Base-by-base conservation (phyloP, 2,329 filamentous ascomycete genomes). In the Pseudonectria buxi region DNA sequence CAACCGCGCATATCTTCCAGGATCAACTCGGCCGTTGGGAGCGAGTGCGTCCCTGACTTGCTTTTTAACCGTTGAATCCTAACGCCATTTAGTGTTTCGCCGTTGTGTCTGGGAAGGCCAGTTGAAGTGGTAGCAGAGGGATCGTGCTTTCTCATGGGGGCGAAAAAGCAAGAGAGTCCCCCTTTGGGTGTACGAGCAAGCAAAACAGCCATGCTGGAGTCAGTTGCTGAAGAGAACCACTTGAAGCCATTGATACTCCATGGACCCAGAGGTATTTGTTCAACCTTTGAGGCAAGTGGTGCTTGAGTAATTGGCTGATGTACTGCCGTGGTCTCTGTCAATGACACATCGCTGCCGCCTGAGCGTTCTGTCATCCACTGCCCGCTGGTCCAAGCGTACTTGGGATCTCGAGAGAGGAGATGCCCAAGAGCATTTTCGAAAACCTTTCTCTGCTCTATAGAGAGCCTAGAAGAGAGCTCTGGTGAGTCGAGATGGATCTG, bases 281-380 rank as follows among this genome's bases (percentile, higher is more conserved):
- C 53, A 2, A 11, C 22, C 18, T 44, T 49, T 4, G 43, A 51
- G 6, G 49, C 46, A 2, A 44, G n/a, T 2, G 13, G 15, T 3
- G 7, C 15, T 1, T 38, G 31, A 1, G 24, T 10, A 1, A 6
- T 24, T 7, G 53, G 49, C 10, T 47, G 30, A 1, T 51, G 49
- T 16, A 38, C 57, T 4, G 79, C 78, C 4, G 73, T 58, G 0
- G 81, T 86, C 56, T 86, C 81, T 0, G 78, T 83, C 26, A 71
- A 68, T 4, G 76, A 76, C 2, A 86, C 78, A 48, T 86, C 82
- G 43, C 78, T 83, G 0, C 81, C 82, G 2, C 81, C 81, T 0
- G 70, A 68, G 3, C 81, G 68, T 47, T 86, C 81, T 0, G 82
- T 86, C 82, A 86, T 86, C 82, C 83, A 86, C 54, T 86, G 82